Evolutionary conservation across 768 basidiomycete species (phyloP).

Genomic region (Pisolithus marmoratus): DNA sequence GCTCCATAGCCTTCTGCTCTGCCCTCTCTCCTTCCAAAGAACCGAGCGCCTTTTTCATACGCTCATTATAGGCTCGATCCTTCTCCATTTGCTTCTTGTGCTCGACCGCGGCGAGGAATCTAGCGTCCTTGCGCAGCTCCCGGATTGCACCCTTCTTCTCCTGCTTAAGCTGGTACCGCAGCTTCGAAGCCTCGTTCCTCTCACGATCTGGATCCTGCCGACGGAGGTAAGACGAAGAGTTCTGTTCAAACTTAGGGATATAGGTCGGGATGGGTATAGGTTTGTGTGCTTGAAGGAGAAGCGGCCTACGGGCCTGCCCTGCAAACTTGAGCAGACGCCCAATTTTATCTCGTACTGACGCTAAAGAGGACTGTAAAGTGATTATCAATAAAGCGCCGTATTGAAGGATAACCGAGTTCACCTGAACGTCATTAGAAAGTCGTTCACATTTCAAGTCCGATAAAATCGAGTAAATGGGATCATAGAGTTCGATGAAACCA

Average conservation of each 20-base stretch:
- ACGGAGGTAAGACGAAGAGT: conserved; percentile 68
- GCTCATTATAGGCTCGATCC: conserved; percentile 71
- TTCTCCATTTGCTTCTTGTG: conserved; percentile 81
- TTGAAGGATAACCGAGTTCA: conserved; percentile 26
- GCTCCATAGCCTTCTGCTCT: conserved; percentile 90
- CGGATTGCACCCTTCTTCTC: conserved; percentile 96
- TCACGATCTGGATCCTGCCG: conserved; percentile 90
- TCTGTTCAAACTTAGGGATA: conserved; percentile 86
- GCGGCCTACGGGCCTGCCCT: conserved; percentile 64
- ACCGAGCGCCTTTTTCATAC: conserved; percentile 78
- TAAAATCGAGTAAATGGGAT: conserved; percentile 60
- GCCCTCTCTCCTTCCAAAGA: conserved; percentile 83
- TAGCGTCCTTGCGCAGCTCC: conserved; percentile 91
- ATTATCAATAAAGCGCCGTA: conserved; percentile 10
- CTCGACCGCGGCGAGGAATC: conserved; percentile 86
- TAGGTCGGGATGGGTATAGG: conserved; percentile 93
- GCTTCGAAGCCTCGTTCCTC: conserved; percentile 78
- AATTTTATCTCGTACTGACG: conserved; percentile 44
- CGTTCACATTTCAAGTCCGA: conserved; percentile 40
- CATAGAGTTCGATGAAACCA: conserved; percentile 81
- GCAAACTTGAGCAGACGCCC: conserved; percentile 69
- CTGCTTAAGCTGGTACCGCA: conserved; percentile 87
- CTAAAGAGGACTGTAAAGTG: conserved; percentile 40
- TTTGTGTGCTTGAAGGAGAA: conserved; percentile 87
- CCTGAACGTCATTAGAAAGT: conserved; percentile 52